These are phyloP conservation scores for Trypanosoma brucei DNA, from an alignment of 208 protist species.

Conservation along the genomic window DNA sequence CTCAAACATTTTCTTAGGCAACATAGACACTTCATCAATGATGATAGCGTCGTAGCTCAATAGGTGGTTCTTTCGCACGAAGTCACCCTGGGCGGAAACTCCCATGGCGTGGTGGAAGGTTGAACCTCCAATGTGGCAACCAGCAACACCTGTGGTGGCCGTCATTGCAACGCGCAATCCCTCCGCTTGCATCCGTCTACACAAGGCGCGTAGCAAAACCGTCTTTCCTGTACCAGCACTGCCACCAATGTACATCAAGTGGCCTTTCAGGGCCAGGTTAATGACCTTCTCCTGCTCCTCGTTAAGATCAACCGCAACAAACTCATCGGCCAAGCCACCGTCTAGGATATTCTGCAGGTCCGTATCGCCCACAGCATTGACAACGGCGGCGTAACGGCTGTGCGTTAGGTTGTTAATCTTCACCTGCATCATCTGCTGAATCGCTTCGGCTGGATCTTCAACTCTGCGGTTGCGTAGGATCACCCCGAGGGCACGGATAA, in stretches of 20 bases:
- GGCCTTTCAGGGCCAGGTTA: slow-evolving; percentile 69
- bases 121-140: slow-evolving; percentile 86
- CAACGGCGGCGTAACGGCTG: slow-evolving; percentile 68
- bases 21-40: slow-evolving; percentile 92
- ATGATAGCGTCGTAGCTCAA: slow-evolving; percentile 88
- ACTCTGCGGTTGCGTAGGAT: slow-evolving; percentile 61
- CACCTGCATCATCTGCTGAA: slow-evolving; percentile 77
- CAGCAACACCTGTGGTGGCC: slow-evolving; percentile 86
- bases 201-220: slow-evolving; percentile 70
- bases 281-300: slow-evolving; percentile 85
- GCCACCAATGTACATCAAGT: slow-evolving; percentile 85
- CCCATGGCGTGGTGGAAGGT: slow-evolving; percentile 90
- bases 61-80: slow-evolving; percentile 63
- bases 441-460: slow-evolving; percentile 60
- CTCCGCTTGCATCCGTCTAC: slow-evolving; percentile 63
- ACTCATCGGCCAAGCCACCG: background rate
- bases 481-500: slow-evolving; percentile 49
- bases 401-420: slow-evolving; percentile 74
- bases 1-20: slow-evolving; percentile 81
- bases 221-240: slow-evolving; percentile 90
- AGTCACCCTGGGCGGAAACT: slow-evolving; percentile 68
- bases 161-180: slow-evolving; percentile 85
- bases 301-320: slow-evolving; percentile 58
- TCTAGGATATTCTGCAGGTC: slow-evolving; percentile 16
- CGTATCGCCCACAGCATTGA: slow-evolving; percentile 33